phyloP scores from a whole-genome alignment of 768 basidiomycete species.

The Auricularia heimuer region DNA sequence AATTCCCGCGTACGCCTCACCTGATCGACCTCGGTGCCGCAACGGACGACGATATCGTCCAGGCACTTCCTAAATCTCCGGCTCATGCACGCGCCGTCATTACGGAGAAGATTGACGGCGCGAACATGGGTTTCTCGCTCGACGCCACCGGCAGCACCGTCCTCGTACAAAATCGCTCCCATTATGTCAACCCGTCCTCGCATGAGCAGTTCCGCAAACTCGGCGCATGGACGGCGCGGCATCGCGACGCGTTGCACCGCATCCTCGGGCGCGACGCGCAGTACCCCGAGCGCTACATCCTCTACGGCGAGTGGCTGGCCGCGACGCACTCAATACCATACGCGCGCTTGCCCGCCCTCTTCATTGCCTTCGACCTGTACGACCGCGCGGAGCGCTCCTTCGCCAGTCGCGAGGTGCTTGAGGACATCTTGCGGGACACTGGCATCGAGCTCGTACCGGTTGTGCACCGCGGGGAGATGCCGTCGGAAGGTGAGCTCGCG shows the following conservation, averaged over 20 bases:
- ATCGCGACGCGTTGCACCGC: conserved; percentile 32
- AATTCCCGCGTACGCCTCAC: conserved; percentile 55
- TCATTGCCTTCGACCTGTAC: conserved; percentile 52
- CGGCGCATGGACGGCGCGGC: conserved; percentile 42
- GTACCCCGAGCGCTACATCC: conserved; percentile 47
- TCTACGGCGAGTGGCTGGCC: conserved; percentile 57
- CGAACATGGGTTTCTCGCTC: conserved; percentile 57
- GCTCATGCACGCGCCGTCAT: conserved; percentile 29
- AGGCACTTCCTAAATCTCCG: not conserved
- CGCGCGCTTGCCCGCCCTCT: conserved; percentile 41
- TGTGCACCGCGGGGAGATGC: conserved; percentile 34
- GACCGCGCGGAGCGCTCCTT: conserved; percentile 39
- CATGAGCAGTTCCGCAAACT: conserved; percentile 56
- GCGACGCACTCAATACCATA: conserved; percentile 55
- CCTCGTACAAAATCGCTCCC: conserved; percentile 52
- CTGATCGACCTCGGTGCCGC: conserved; percentile 49
- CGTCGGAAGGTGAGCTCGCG: conserved; percentile 29
- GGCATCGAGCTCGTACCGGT: conserved; percentile 35
- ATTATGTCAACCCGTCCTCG: conserved; percentile 43
- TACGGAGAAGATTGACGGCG: conserved; percentile 59
- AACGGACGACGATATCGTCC: conserved; percentile 42
- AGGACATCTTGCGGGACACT: conserved; percentile 27
- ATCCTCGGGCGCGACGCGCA: conserved; percentile 35
- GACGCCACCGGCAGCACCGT: conserved; percentile 36
- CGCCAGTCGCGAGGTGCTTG: conserved; percentile 28